Evolutionary conservation across 202 grass and related monocot species (phyloP).

Genomic region (Bolboschoenoplectus hybrid): DNA sequence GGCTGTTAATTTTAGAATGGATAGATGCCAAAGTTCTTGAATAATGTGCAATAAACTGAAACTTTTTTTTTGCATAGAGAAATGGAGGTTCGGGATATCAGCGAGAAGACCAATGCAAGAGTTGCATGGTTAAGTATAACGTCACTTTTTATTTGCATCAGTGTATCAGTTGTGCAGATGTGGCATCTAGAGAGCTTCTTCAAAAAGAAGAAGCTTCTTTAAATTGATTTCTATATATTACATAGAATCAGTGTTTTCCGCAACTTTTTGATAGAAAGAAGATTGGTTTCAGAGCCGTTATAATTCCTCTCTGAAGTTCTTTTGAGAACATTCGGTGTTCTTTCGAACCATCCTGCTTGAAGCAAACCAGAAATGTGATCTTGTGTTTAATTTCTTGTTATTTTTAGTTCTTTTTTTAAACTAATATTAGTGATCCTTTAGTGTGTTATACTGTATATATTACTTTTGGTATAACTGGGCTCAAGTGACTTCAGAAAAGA

Average conservation of each 20-base stretch:
- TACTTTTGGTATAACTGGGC: background rate
- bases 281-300: background rate
- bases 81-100: conserved; percentile 64
- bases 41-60: conserved; percentile 6
- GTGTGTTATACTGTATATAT: background rate
- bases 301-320: background rate
- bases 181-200: conserved; percentile 69
- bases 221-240: conserved; percentile 28
- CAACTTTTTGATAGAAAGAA: conserved; percentile 7
- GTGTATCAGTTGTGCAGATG: conserved; percentile 57
- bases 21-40: conserved; percentile 1
- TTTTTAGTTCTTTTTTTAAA: background rate
- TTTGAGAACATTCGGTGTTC: conserved; percentile 12
- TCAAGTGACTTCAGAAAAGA: background rate
- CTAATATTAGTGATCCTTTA: background rate
- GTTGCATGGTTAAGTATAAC: conserved; percentile 67
- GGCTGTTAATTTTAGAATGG: background rate
- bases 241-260: background rate
- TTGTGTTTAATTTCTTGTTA: background rate
- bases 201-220: conserved; percentile 84
- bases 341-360: background rate
- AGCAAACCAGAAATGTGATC: background rate
- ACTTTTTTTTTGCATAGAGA: conserved; percentile 55
- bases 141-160: conserved; percentile 67
- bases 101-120: conserved; percentile 72